Base-by-base conservation (phyloP, 2,329 filamentous ascomycete species). In the Penicillium paneum region DNA sequence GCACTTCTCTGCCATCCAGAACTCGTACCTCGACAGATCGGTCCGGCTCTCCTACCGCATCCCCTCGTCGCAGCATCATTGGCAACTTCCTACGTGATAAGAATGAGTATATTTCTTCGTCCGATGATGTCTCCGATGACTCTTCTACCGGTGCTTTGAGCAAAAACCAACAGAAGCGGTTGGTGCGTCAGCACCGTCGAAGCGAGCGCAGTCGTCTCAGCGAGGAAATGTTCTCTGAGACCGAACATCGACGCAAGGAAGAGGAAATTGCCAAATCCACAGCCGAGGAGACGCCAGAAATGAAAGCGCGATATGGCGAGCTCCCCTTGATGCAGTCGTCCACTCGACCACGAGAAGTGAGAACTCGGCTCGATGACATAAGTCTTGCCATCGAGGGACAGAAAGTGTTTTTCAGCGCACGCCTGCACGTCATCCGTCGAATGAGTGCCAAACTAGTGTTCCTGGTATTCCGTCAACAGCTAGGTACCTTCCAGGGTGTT, bases 361-460 rank as follows among this genome's bases (percentile, higher is more conserved):
- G 81, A 13, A 67, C 76, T 50, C 72, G 78, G 24, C 72, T 87
- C 17, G 75, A 79, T 13, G 74, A 79, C 39, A 77, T 87, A 47
- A 78, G 76, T 6, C 68, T 74, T 3, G 73, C 75, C n/a, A 74
- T 80, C 54, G 76, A 80, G 19, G 87, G 85, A 32, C 75, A 85
- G 62, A 77, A 82, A 59, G 78, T 91, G 46, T 74, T 76, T 52
- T 91, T 92, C 74, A 83, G 84, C 38, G 88, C 87, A 34, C 82
- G 90, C 32, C 78, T 94, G 19, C 88, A 93, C 71, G 90, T 91
- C 53, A 81, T 94, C 55, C 85, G 92, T 43, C 87, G 88, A 64
- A 82, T 96, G 76, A 93, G 90, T 68, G 82, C 89, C 64, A 87
- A 89, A 62, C 79, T 96, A 32, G 89, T 91, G 65, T 96, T 96